Conservation (phyloP, 2,329 filamentous ascomycete species). For the Chaetomium sp. region DNA sequence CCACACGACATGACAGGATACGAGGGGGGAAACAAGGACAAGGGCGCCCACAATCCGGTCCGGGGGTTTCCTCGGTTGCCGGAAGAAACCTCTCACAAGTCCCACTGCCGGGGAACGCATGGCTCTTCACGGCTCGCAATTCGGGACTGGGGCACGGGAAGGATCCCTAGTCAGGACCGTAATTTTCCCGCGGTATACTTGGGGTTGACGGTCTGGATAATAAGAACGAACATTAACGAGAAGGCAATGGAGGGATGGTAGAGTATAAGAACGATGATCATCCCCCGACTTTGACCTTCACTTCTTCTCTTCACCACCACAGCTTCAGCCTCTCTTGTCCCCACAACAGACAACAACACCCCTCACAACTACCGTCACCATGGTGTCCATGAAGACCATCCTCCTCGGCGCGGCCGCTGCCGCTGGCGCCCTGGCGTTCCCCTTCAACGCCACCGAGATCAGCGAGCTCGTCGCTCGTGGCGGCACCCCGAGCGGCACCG, state of each 20-base stretch:
- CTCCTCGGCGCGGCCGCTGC: constrained; percentile 5
- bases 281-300: neutral
- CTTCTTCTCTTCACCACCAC: constrained; percentile 3
- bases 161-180: too few relatives aligned
- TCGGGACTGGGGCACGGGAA: too few relatives aligned
- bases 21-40: too few relatives aligned
- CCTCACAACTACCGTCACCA: neutral
- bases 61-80: too few relatives aligned
- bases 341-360: neutral
- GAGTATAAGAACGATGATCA: constrained; percentile 6
- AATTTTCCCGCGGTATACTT: too few relatives aligned
- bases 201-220: too few relatives aligned
- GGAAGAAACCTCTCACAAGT: too few relatives aligned
- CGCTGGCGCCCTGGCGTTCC: constrained; percentile 10
- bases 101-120: too few relatives aligned
- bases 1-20: too few relatives aligned
- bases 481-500: constrained; percentile 29
- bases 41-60: too few relatives aligned
- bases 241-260: neutral
- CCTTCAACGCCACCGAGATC: constrained; percentile 16
- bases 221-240: too few relatives aligned
- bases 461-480: constrained; percentile 10
- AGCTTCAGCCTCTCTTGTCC: neutral
- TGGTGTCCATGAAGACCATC: constrained; percentile 18
- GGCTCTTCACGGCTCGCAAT: too few relatives aligned